phyloP scores from a whole-genome alignment of 257 asterid species.

The Schizonepeta tenuifolia region DNA sequence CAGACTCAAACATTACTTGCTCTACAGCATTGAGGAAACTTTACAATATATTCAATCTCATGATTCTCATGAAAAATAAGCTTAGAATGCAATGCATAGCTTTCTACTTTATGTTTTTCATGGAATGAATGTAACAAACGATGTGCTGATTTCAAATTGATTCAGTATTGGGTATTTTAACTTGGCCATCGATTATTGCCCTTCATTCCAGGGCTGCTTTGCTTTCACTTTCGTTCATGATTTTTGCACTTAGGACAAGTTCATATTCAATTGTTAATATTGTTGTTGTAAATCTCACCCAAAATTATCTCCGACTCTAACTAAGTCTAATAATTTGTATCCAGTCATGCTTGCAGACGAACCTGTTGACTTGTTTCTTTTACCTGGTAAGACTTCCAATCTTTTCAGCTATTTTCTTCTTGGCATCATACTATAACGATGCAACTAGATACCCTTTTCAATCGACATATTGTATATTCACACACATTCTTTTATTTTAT shows the following conservation, averaged over 20 bases:
- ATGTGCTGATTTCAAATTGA: background rate
- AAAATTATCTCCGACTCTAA: conserved; percentile 10
- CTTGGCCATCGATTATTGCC: background rate
- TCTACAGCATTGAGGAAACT: background rate
- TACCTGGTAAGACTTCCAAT: conserved; percentile 70
- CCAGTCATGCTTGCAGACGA: conserved; percentile 87
- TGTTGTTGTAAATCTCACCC: background rate
- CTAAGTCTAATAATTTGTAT: conserved; percentile 25
- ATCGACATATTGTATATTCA: background rate
- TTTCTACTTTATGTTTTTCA: conserved; percentile 4
- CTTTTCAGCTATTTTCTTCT: background rate
- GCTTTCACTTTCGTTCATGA: background rate
- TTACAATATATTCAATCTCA: background rate
- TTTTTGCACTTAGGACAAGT: background rate
- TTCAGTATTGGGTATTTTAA: background rate
- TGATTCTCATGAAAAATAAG: background rate
- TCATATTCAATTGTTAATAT: background rate
- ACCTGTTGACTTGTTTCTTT: conserved; percentile 85
- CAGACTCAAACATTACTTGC: background rate
- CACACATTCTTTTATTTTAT: background rate
- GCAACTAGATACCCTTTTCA: background rate
- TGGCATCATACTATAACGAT: background rate
- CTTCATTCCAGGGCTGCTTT: background rate
- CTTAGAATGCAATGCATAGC: background rate
- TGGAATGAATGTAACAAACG: background rate